Percentiles rank a stretch among this genome's conserved stretches.
Evolutionary conservation across 352 stramenopile genomes (phyloP).

Genomic region (Globisporangium parvum): DNA sequence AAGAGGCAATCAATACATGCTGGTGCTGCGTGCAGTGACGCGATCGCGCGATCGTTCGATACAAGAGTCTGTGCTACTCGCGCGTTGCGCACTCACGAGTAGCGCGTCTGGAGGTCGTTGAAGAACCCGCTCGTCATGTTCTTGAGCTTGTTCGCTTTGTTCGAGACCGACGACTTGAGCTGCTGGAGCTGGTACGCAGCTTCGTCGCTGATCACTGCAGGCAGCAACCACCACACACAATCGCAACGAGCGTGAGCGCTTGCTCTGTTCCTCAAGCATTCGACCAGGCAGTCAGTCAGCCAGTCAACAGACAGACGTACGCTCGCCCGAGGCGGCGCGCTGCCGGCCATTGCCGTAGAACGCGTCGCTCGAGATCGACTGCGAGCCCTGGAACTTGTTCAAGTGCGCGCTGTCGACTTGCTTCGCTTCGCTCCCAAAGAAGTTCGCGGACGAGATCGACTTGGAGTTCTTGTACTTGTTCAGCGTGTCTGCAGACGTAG

Average conservation of each 20-base stretch:
- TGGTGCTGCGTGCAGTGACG: not conserved
- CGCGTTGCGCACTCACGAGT: slow-evolving; percentile 31
- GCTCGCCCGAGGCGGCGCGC: slow-evolving; percentile 55
- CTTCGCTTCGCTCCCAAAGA: slow-evolving; percentile 68
- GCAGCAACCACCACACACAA: not conserved
- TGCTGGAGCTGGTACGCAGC: slow-evolving; percentile 81
- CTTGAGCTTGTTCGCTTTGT: slow-evolving; percentile 84
- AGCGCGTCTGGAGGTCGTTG: slow-evolving; percentile 77
- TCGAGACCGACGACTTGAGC: slow-evolving; percentile 80
- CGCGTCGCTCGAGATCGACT: slow-evolving; percentile 85
- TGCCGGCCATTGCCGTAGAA: slow-evolving; percentile 68
- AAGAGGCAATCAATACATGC: no score
- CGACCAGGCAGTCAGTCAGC: not conserved
- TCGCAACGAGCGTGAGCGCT: not conserved
- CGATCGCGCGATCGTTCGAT: no score
- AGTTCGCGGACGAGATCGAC: slow-evolving; percentile 88
- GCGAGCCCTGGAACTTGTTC: slow-evolving; percentile 68
- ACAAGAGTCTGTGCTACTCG: not conserved
- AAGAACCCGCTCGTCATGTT: slow-evolving; percentile 89
- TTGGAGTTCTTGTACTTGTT: slow-evolving; percentile 92
- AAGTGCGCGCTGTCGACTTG: slow-evolving; percentile 58
- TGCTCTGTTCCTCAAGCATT: not conserved
- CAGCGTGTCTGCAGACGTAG: slow-evolving; percentile 40
- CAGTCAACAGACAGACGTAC: slow-evolving; percentile 23
- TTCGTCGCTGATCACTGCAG: slow-evolving; percentile 56